Evolutionary conservation across 2,329 filamentous ascomycete species (phyloP).

Genomic region (Trichophyton rubrum): DNA sequence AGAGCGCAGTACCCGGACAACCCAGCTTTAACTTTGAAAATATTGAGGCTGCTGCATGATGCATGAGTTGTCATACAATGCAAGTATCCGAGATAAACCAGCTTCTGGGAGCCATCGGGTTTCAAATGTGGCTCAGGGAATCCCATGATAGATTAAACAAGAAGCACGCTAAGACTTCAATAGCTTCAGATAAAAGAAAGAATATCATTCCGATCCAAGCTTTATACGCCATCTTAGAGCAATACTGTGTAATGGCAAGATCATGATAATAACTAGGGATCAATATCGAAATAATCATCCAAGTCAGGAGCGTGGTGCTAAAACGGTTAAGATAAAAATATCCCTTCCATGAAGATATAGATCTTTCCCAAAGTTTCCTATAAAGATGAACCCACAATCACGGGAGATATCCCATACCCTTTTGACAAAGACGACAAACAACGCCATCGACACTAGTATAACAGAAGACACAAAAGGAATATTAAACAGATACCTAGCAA

Average conservation of each 20-base stretch:
- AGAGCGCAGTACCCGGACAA: conserved; percentile 65
- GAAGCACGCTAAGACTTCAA: not conserved
- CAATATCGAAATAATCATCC: not conserved
- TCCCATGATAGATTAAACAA: not conserved
- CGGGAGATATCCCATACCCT: not conserved
- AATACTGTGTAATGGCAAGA: not conserved
- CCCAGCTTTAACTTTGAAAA: conserved; percentile 83
- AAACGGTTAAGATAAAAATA: not conserved
- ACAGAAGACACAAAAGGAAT: not conserved
- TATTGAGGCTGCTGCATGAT: conserved; percentile 30
- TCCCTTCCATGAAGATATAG: conserved; percentile 1
- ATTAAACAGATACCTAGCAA: conserved; percentile 5
- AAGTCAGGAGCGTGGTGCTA: not conserved
- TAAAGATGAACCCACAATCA: not conserved
- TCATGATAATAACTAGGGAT: not conserved
- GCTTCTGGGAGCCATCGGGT: not conserved
- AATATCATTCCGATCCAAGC: not conserved
- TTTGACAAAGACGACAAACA: not conserved
- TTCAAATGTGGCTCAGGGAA: not conserved
- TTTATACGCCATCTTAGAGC: not conserved
- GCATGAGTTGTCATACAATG: not conserved
- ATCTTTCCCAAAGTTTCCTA: not conserved
- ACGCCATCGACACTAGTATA: conserved; percentile 1
- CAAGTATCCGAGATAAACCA: not conserved
- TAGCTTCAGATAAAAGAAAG: not conserved